Percentiles rank a stretch among this genome's conserved stretches.
Conservation (phyloP, 148 eudicot genomes). For the Suaeda aralocaspica region DNA sequence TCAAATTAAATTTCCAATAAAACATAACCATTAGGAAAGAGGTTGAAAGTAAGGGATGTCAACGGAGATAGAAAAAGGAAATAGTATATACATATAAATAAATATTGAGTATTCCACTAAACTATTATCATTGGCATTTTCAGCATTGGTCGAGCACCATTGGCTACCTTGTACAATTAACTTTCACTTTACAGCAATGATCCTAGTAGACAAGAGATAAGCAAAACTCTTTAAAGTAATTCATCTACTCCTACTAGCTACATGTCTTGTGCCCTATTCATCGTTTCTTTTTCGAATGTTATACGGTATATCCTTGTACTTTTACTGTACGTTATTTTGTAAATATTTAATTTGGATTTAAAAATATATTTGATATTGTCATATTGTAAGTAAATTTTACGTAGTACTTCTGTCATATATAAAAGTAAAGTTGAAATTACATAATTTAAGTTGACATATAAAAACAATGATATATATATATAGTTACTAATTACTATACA, state of each 20-base stretch:
- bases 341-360: too few relatives aligned
- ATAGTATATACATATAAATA: not conserved
- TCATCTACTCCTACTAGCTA: not conserved
- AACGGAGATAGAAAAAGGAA: conserved; percentile 10
- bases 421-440: too few relatives aligned
- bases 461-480: too few relatives aligned
- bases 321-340: not conserved
- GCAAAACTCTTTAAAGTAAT: not conserved
- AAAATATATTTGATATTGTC: too few relatives aligned
- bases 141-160: conserved; percentile 12
- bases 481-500: too few relatives aligned
- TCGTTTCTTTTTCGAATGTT: not conserved
- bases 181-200: conserved; percentile 29
- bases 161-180: conserved; percentile 7
- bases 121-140: conserved; percentile 5
- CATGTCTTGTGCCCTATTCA: not conserved
- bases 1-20: too few relatives aligned
- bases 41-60: not conserved
- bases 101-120: not conserved
- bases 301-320: not conserved
- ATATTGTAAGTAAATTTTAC: too few relatives aligned
- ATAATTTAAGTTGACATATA: too few relatives aligned
- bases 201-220: conserved; percentile 16
- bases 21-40: conserved; percentile 6
- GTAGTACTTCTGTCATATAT: too few relatives aligned